Evolutionary conservation across 495 filamentous ascomycete species (phyloP).

Genomic region (Penicillium herquei): DNA sequence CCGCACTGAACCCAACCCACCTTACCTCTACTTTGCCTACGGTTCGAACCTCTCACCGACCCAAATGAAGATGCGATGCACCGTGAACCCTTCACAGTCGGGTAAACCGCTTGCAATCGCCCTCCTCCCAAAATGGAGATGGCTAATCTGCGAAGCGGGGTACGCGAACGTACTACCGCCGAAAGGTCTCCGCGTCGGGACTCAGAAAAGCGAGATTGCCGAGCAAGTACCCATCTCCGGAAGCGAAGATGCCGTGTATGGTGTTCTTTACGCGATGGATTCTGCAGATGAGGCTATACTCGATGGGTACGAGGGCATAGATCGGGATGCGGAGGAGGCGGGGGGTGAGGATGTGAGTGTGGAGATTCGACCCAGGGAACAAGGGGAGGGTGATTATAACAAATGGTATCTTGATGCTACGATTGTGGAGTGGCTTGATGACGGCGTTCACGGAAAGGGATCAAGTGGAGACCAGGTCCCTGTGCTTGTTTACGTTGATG

Average conservation of each 20-base stretch:
- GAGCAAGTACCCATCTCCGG: conserved; percentile 22
- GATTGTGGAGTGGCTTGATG: conserved; percentile 36
- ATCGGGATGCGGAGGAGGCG: conserved; percentile 18
- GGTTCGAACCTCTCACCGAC: conserved; percentile 67
- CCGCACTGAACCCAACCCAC: conserved; percentile 1
- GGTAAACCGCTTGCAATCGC: conserved; percentile 47
- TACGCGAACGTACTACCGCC: conserved; percentile 67
- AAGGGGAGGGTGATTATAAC: conserved; percentile 38
- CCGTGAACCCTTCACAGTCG: conserved; percentile 46
- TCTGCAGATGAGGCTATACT: conserved; percentile 33
- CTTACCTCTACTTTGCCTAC: conserved; percentile 66
- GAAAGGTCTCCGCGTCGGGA: conserved; percentile 20
- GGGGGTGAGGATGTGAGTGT: conserved; percentile 21
- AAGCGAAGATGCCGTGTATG: conserved; percentile 45
- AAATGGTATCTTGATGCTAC: conserved; percentile 38
- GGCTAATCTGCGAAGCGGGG: conserved; percentile 65
- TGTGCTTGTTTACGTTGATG: conserved; percentile 60
- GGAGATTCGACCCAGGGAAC: conserved; percentile 42
- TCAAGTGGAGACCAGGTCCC: conserved; percentile 15
- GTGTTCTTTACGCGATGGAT: conserved; percentile 60
- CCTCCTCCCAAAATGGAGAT: conserved; percentile 53
- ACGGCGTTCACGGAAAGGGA: conserved; percentile 7
- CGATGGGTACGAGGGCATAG: conserved; percentile 44
- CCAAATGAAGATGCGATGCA: conserved; percentile 67
- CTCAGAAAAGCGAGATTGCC: conserved; percentile 19